Percentiles rank a stretch among this genome's conserved stretches.
These are phyloP conservation scores for Cercospora janseana DNA, from an alignment of 2,329 filamentous ascomycete genomes.

Conservation along the genomic window DNA sequence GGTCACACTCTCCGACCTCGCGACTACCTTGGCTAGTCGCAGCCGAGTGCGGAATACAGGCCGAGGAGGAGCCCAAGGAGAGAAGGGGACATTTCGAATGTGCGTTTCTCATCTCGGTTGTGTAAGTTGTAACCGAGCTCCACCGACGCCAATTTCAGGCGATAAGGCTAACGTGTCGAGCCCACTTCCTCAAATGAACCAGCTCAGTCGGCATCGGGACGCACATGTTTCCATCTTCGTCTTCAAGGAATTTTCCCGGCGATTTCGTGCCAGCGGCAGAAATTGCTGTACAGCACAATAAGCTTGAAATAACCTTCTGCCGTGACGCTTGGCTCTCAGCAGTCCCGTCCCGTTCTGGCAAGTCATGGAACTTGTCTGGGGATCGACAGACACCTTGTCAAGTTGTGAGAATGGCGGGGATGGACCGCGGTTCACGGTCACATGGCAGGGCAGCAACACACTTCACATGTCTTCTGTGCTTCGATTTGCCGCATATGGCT, in stretches of 20 bases:
- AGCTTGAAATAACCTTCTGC: not conserved
- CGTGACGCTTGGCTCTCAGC: not conserved
- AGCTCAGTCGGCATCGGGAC: not conserved
- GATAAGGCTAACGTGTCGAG: not conserved
- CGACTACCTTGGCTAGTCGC: not conserved
- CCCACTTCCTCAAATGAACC: not conserved
- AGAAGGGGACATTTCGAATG: not conserved
- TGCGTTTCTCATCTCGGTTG: not conserved
- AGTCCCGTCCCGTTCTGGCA: not conserved
- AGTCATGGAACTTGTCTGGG: not conserved
- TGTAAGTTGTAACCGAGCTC: constrained; percentile 1
- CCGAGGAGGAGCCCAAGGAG: not conserved
- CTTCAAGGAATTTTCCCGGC: not conserved
- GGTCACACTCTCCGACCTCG: too few relatives aligned
- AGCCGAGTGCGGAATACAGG: not conserved
- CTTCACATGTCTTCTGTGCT: too few relatives aligned
- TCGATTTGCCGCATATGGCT: too few relatives aligned
- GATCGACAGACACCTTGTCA: not conserved
- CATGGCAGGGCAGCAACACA: too few relatives aligned
- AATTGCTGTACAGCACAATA: not conserved
- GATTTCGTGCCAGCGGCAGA: not conserved
- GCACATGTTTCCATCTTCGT: too few relatives aligned
- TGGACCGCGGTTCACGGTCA: not conserved
- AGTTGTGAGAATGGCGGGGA: not conserved
- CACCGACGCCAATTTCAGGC: not conserved